Percentiles rank a stretch among this genome's conserved stretches.
Conservation (phyloP, 73 alveolate species). For the Effrenium voratum region DNA sequence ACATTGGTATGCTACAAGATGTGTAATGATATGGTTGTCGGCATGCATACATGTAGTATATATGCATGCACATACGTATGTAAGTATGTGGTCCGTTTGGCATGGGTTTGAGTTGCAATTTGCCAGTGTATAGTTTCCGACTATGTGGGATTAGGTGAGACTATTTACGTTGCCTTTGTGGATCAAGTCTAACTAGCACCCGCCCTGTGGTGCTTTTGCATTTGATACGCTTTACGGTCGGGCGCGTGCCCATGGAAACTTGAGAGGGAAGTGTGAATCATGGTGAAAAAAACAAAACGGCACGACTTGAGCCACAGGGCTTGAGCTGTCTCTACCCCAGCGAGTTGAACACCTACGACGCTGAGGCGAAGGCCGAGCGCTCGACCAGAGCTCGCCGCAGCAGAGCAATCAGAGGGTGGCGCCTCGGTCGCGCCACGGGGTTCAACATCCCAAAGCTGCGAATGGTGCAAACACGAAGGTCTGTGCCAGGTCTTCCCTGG, state of each 20-base stretch:
- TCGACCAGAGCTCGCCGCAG: slow-evolving; percentile 21
- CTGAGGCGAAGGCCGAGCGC: not conserved
- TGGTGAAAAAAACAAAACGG: not conserved
- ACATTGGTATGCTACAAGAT: not conserved
- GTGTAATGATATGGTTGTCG: not conserved
- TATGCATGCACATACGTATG: not conserved
- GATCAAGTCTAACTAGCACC: too few relatives aligned
- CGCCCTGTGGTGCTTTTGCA: too few relatives aligned
- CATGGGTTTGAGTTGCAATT: too few relatives aligned
- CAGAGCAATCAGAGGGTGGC: slow-evolving; percentile 41
- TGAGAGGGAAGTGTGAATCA: too few relatives aligned
- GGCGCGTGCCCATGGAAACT: too few relatives aligned
- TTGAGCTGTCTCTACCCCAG: not conserved
- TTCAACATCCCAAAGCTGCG: too few relatives aligned
- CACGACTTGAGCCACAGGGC: not conserved
- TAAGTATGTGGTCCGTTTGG: not conserved
- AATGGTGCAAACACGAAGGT: too few relatives aligned
- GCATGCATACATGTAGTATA: not conserved
- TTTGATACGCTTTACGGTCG: too few relatives aligned
- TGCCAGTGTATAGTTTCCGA: not conserved
- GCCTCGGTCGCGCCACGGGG: slow-evolving; percentile 8
- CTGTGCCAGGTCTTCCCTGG: not conserved
- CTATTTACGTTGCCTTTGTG: too few relatives aligned
- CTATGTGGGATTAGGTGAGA: too few relatives aligned
- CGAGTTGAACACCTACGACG: too few relatives aligned